These are phyloP conservation scores for Zizania latifolia DNA, from an alignment of 176 grass and related monocot species.

Conservation along the genomic window DNA sequence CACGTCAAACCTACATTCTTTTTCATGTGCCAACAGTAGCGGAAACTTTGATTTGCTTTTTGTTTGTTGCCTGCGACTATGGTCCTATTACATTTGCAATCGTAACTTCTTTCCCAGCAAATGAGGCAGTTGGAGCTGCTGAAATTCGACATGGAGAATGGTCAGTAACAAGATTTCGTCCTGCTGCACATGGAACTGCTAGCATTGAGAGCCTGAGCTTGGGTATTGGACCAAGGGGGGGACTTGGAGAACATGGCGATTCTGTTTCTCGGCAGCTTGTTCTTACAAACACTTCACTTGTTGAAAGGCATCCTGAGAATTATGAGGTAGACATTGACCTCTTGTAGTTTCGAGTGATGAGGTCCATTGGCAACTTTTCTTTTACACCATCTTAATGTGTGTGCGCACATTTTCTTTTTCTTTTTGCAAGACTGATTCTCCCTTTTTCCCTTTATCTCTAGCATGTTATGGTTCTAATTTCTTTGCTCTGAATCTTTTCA, in stretches of 20 bases:
- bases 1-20: too few species aligned
- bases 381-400: background rate
- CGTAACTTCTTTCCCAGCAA: slow-evolving; percentile 53
- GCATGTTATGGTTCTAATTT: slow-evolving; percentile 25
- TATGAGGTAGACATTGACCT: slow-evolving; percentile 61
- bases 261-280: slow-evolving; percentile 91
- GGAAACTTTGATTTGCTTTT: background rate
- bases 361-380: background rate
- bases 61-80: slow-evolving; percentile 15
- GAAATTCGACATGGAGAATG: slow-evolving; percentile 92
- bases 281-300: slow-evolving; percentile 80
- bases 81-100: slow-evolving; percentile 38
- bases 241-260: slow-evolving; percentile 94
- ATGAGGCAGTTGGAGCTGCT: slow-evolving; percentile 93
- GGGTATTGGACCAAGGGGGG: slow-evolving; percentile 89
- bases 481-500: slow-evolving; percentile 35
- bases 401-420: background rate
- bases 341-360: background rate
- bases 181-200: slow-evolving; percentile 83
- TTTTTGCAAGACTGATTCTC: slow-evolving; percentile 4
- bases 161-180: slow-evolving; percentile 92
- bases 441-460: background rate
- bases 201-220: slow-evolving; percentile 75
- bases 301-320: slow-evolving; percentile 91
- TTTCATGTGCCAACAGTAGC: background rate